Evolutionary conservation across 768 basidiomycete genomes (phyloP).

Genomic region (Scleroderma citrinum): DNA sequence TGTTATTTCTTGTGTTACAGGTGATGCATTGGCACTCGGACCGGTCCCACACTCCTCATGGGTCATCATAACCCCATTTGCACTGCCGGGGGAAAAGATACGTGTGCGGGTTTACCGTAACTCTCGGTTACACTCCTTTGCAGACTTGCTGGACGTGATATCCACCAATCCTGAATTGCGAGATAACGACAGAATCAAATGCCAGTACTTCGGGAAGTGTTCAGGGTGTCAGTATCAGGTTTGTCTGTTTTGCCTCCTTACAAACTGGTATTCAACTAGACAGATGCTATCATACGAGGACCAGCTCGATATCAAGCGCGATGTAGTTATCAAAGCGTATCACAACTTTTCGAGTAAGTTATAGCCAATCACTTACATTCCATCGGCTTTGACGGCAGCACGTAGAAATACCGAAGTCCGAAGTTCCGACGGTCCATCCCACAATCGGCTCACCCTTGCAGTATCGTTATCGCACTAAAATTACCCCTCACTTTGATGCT

Average conservation of each 20-base stretch:
- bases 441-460: constrained; percentile 87
- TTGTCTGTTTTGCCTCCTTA: constrained; percentile 2
- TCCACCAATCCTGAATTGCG: constrained; percentile 58
- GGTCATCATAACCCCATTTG: constrained; percentile 80
- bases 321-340: constrained; percentile 82
- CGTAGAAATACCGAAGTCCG: constrained; percentile 43
- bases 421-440: constrained; percentile 58
- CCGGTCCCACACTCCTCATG: constrained; percentile 52
- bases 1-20: constrained; percentile 30
- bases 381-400: constrained; percentile 24
- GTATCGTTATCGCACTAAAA: constrained; percentile 92
- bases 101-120: constrained; percentile 67
- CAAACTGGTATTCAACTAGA: background rate
- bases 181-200: constrained; percentile 60
- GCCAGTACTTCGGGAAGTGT: constrained; percentile 86
- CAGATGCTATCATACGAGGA: constrained; percentile 85
- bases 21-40: constrained; percentile 59
- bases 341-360: constrained; percentile 54
- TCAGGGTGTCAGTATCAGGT: constrained; percentile 96
- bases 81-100: constrained; percentile 78
- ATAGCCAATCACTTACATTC: background rate
- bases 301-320: constrained; percentile 83
- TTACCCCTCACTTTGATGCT: constrained; percentile 93
- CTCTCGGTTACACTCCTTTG: constrained; percentile 66
- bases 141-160: constrained; percentile 64